Base-by-base conservation (phyloP, 306 rosid genomes). In the Aeschynomene evenia region DNA sequence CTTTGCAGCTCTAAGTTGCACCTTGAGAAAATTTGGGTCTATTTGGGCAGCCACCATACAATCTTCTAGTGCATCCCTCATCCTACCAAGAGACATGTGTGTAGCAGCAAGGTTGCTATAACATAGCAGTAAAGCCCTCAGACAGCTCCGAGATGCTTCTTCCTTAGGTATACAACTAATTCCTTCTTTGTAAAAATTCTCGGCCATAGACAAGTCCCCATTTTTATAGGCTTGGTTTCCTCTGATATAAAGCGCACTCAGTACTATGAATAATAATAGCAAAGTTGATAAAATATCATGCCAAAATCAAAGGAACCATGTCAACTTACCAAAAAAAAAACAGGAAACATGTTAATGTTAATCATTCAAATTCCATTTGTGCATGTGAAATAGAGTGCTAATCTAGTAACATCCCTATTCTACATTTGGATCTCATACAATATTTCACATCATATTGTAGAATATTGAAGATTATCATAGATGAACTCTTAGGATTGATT, bases 31-130 rank as follows among this genome's bases (percentile, higher is more conserved):
- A 83, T 62, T 84, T 52, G 86, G 92, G 86, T 91, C 99, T 50
- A 94, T 84, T 56, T 85, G 82, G 49, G 89, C 80, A 78, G 96
- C 95, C 85, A 84, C 75, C 79, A 68, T 72, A 85, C 97, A 94
- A 75, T 94, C 99, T 63, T 68, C 82, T 69, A 91, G 78, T 24
- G 96, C 99, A 77, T 85, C 97, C 78, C 90, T 87, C 84, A 94
- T 70, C 82, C 84, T 87, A 75, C 99, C 96, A 81, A 94, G 92
- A 80, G 96, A 74, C 89, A 94, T 91, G 46, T 86, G 89, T 40
- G 97, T 87, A 66, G 99, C 99, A 82, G 96, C 97, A 63, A 96
- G 92, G 82, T 94, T 94, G 85, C 99, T 94, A 73, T 94, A 94
- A 74, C 99, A 91, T 11, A 94, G 88, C 88, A 94, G 85, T 86